These are phyloP conservation scores for Stygiomarasmius scandens DNA, from an alignment of 1,284 basidiomycete genomes.

Conservation along the genomic window DNA sequence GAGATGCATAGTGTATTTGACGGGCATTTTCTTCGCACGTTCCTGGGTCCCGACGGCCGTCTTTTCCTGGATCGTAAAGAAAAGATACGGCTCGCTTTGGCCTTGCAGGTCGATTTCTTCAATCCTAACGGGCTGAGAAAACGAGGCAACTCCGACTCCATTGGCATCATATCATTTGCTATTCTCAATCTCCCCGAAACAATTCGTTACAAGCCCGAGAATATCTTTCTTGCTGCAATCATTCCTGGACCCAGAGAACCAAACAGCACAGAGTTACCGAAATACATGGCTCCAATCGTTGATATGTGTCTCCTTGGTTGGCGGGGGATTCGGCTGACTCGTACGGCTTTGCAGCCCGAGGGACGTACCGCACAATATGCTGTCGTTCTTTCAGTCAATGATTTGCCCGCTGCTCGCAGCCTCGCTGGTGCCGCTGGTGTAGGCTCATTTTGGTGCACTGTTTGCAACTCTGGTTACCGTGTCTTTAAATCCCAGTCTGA, in stretches of 20 bases:
- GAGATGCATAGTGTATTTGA: conserved; percentile 13
- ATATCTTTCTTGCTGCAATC: conserved; percentile 31
- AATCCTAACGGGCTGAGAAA: conserved; percentile 10
- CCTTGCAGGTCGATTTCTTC: conserved; percentile 16
- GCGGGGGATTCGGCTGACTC: conserved; percentile 14
- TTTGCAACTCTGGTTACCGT: background rate
- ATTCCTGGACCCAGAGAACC: conserved; percentile 28
- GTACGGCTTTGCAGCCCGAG: background rate
- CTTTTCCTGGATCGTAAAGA: conserved; percentile 24
- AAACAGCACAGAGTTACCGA: conserved; percentile 13
- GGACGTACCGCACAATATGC: conserved; percentile 2
- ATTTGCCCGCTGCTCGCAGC: conserved; percentile 15
- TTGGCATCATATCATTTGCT: conserved; percentile 13
- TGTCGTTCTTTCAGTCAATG: conserved; percentile 13
- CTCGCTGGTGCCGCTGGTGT: conserved; percentile 6
- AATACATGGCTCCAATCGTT: conserved; percentile 22
- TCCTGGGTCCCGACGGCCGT: conserved; percentile 20
- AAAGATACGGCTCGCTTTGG: conserved; percentile 19
- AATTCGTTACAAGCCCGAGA: conserved; percentile 30
- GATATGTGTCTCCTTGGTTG: conserved; percentile 19
- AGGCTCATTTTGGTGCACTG: background rate
- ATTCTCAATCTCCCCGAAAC: conserved; percentile 9
- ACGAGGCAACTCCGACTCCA: conserved; percentile 5
- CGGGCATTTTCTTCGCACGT: conserved; percentile 18
- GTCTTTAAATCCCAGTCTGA: too few species aligned